Evolutionary conservation across 106 monocot species (phyloP).

Genomic region (Narthecium ossifragum): DNA sequence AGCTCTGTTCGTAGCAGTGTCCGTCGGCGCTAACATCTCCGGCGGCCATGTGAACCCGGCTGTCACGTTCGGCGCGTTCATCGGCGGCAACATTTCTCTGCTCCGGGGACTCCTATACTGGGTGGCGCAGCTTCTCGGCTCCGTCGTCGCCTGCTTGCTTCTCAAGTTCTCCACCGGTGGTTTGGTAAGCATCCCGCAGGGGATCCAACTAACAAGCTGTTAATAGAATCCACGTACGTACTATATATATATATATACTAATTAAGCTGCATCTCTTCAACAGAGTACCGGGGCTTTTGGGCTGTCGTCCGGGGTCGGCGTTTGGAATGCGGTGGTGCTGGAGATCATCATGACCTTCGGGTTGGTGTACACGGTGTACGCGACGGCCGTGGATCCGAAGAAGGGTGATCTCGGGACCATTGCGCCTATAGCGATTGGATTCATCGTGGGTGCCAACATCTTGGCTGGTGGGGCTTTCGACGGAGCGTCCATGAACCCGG

Average conservation of each 20-base stretch:
- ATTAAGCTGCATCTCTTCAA: neutral
- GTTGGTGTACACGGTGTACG: conserved; percentile 41
- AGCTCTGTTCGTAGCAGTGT: conserved; percentile 32
- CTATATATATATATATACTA: no score
- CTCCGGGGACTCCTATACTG: conserved; percentile 27
- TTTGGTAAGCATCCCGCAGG: conserved; percentile 2
- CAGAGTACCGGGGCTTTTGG: conserved; percentile 27
- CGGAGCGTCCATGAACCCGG: conserved; percentile 12
- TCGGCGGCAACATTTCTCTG: conserved; percentile 35
- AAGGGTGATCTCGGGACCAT: conserved; percentile 26
- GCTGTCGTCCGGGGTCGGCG: conserved; percentile 24
- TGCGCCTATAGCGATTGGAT: conserved; percentile 41
- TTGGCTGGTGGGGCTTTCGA: conserved; percentile 23
- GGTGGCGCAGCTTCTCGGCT: conserved; percentile 39
- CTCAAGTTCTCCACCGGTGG: conserved; percentile 38
- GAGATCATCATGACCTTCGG: conserved; percentile 28
- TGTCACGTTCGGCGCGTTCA: conserved; percentile 33
- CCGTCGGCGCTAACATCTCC: conserved; percentile 33
- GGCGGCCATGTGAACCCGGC: conserved; percentile 43
- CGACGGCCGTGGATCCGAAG: conserved; percentile 33
- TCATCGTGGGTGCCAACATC: conserved; percentile 36
- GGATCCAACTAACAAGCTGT: no score
- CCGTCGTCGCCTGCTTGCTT: conserved; percentile 32
- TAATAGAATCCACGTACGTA: neutral
- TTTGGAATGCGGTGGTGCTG: conserved; percentile 32